Evolutionary conservation across 2,329 filamentous ascomycete species (phyloP).

Genomic region (Pestalotiopsis fici): DNA sequence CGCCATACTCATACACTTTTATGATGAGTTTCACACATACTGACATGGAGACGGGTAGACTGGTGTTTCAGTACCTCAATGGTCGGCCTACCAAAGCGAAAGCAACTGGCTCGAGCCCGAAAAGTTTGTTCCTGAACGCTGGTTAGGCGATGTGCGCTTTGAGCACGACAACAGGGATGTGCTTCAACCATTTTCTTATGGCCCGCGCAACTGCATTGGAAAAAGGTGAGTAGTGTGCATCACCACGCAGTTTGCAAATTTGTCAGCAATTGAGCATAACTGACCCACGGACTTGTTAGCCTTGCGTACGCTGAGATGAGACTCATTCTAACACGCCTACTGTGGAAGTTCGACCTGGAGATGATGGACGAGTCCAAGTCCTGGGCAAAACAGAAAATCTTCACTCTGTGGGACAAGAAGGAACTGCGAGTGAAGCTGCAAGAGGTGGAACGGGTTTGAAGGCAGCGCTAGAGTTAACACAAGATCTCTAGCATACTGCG

Average conservation of each 20-base stretch:
- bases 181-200: conserved; percentile 17
- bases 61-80: conserved; percentile 38
- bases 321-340: conserved; percentile 27
- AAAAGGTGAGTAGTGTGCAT: conserved; percentile 9
- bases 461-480: no score
- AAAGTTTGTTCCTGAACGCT: conserved; percentile 14
- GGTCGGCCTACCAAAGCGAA: conserved; percentile 23
- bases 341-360: conserved; percentile 2
- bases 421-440: no score
- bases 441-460: no score
- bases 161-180: conserved; percentile 7
- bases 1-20: conserved; percentile 23
- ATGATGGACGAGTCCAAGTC: not conserved
- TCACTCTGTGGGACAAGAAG: not conserved
- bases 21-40: no score
- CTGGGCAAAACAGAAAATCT: not conserved
- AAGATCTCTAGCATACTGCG: no score
- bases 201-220: conserved; percentile 20
- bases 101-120: conserved; percentile 8
- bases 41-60: no score
- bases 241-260: no score
- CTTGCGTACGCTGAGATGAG: conserved; percentile 37
- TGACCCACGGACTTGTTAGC: no score
- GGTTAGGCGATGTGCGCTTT: conserved; percentile 4
- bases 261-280: no score